These are phyloP conservation scores for Cutaneotrichosporon sp. DNA, from an alignment of 1,284 basidiomycete species.

Conservation along the genomic window DNA sequence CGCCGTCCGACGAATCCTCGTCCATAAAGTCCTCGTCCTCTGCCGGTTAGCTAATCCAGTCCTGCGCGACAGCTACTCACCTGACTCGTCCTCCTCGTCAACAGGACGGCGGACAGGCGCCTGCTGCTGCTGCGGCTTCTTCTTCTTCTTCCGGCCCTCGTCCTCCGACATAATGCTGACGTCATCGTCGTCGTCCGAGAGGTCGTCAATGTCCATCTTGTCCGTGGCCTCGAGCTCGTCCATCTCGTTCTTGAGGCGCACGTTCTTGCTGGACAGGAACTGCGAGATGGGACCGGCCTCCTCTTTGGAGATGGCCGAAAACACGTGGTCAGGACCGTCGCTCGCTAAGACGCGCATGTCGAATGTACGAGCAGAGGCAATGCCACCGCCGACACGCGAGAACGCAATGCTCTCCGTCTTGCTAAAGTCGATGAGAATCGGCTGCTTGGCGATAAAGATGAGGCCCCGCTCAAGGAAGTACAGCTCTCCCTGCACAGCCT, in stretches of 20 bases:
- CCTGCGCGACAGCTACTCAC: constrained; percentile 54
- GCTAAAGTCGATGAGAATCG: constrained; percentile 83
- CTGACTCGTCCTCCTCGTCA: constrained; percentile 73
- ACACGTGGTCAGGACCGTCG: constrained; percentile 73
- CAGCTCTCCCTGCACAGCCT: constrained; percentile 93
- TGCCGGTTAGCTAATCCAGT: constrained; percentile 23
- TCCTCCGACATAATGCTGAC: constrained; percentile 42
- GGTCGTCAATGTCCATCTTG: constrained; percentile 76
- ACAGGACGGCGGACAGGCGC: constrained; percentile 55
- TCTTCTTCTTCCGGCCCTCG: constrained; percentile 39
- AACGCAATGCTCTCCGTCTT: constrained; percentile 92
- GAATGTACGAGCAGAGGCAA: constrained; percentile 88
- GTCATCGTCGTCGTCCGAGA: constrained; percentile 59
- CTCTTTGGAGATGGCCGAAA: constrained; percentile 93
- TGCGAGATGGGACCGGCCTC: constrained; percentile 84
- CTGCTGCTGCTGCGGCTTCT: constrained; percentile 37
- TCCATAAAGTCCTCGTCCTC: constrained; percentile 86
- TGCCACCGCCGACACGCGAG: constrained; percentile 86
- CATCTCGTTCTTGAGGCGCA: constrained; percentile 95
- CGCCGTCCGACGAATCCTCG: constrained; percentile 75
- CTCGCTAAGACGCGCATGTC: constrained; percentile 89
- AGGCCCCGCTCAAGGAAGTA: constrained; percentile 98
- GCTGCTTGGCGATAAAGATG: constrained; percentile 97
- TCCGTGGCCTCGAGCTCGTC: constrained; percentile 72
- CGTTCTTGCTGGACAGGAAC: constrained; percentile 86